phyloP scores from a whole-genome alignment of 2,329 filamentous ascomycete genomes.

The Reticulascus tulasneorum region DNA sequence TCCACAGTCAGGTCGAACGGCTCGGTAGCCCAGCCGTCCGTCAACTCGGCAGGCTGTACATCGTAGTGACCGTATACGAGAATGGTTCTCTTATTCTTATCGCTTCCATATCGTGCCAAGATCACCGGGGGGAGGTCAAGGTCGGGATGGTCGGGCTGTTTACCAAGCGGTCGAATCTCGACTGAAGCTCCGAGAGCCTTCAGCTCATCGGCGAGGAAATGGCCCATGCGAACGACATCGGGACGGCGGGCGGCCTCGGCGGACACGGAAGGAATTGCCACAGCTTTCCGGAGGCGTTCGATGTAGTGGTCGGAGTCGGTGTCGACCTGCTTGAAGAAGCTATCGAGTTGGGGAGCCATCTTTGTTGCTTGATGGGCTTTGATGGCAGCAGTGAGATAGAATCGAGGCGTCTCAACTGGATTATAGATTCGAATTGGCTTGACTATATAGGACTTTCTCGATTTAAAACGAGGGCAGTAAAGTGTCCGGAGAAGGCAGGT shows the following conservation, averaged over 20 bases:
- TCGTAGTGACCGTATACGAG: conserved; percentile 98
- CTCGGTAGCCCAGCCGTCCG: conserved; percentile 93
- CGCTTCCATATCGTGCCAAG: conserved; percentile 85
- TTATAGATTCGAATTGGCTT: conserved; percentile 9
- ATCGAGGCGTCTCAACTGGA: conserved; percentile 24
- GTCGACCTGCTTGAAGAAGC: conserved; percentile 92
- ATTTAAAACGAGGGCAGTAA: conserved; percentile 10
- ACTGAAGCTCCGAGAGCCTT: conserved; percentile 80
- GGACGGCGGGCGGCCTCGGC: conserved; percentile 83
- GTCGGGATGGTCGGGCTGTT: conserved; percentile 86
- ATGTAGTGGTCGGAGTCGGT: conserved; percentile 76
- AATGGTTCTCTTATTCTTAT: conserved; percentile 90
- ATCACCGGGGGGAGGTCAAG: conserved; percentile 91
- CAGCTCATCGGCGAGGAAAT: conserved; percentile 83
- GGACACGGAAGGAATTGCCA: conserved; percentile 94
- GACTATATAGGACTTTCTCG: conserved; percentile 14
- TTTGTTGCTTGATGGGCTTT: conserved; percentile 60
- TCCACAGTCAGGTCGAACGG: conserved; percentile 87
- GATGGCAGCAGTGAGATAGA: conserved; percentile 51
- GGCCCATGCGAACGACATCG: conserved; percentile 94
- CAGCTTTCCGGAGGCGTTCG: conserved; percentile 82
- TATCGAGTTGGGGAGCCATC: conserved; percentile 88
- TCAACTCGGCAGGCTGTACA: conserved; percentile 89
- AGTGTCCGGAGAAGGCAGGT: conserved; percentile 27
- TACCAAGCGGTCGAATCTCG: conserved; percentile 80